Evolutionary conservation across 2,329 filamentous ascomycete genomes (phyloP), one percentile per base, ranked within the genome.

Genomic region (Westerdykella sp.): DNA sequence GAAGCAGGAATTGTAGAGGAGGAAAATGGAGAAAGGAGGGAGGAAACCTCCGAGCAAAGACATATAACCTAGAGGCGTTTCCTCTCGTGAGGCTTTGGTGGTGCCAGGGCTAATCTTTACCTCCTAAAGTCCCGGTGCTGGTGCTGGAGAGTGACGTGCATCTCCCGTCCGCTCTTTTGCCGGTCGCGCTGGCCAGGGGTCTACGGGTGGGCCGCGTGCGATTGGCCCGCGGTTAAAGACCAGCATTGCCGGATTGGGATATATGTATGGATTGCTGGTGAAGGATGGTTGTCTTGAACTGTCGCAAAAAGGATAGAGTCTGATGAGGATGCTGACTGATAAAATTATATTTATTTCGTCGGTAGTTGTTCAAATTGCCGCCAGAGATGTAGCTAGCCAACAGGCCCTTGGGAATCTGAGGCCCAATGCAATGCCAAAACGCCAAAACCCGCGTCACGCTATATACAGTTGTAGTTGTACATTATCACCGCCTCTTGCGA

Each of bases 171-270:
- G 44, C 41, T 47, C 45, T 60, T 65, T 57, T 63, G 54, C 60
- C 62, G 60, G 60, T 58, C 49, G 54, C 54, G 49, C 52, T 49
- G 56, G 54, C 57, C 25, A 10, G 55, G 56, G 48, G 46, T 42
- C 57, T 7, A 10, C 54, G 56, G 48, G 46, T 42, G 21, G 39
- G 38, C 25, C 22, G 11, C 15, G 21, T 12, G 14, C 40, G 18
- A 60, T 57, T 60, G 57, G 57, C 25, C 40, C 21, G 48, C 44
- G 48, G 46, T 21, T 48, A 48, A 48, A 45, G 39, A 25, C 40
- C 37, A 42, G 41, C 35, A 37, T 23, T 39, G 35, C 30, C 35
- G 21, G 38, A 40, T 40, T 25, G 43, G 45, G 39, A 31, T 37
- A 25, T 32, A 31, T 42, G 34, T 43, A 39, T 16, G 39, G 31